Base-by-base conservation (phyloP, 768 basidiomycete species). In the Mycena pura region DNA sequence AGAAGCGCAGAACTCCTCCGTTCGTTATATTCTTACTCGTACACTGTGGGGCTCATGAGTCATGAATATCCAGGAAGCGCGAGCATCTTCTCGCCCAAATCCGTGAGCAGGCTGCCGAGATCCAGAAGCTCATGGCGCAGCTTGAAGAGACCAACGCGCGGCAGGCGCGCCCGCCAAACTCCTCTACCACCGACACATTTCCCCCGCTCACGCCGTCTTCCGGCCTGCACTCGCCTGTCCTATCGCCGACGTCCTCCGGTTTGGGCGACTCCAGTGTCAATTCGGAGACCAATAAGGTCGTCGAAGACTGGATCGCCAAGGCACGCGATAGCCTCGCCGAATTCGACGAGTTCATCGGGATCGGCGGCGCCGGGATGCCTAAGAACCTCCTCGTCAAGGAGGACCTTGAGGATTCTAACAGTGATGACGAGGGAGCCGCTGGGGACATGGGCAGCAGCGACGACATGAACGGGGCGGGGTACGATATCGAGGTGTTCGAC, bases 41-140 rank as follows among this genome's bases (percentile, higher is more conserved):
- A 9, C 47, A 8, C 40, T 2, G 19, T 41, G 15, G 29, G 44
- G 53, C 31, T 62, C n/a, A 63, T 54, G 14, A 43, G 29, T 46
- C 36, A 25, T 61, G 53, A 40, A 57, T 34, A 32, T 41, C 22
- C 60, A 93, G 91, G 38, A 92, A 92, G 81, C 89, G 92, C 14
- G 92, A 93, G 68, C 80, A 88, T 66, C 80, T 93, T n/a, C 79
- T 93, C 53, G 87, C 83, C 59, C 82, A 92, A 73, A 93, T 93
- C 60, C 86, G 86, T 39, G 82, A 86, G 38, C 91, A 93, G 67
- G 90, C 90, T 11, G 78, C 84, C 9, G 83, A 89, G 73, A 93
- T 92, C 39, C 82, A 86, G 71, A 82, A 84, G 25, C 77, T 92
- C 45, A 91, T 92, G 87, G 76, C 79, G 0, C 82, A 90, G 70